A percentile compares a stretch with the other conserved stretches of the same genome.
Conservation (phyloP, 1,284 basidiomycete genomes). For the Ganoderma lucidum region DNA sequence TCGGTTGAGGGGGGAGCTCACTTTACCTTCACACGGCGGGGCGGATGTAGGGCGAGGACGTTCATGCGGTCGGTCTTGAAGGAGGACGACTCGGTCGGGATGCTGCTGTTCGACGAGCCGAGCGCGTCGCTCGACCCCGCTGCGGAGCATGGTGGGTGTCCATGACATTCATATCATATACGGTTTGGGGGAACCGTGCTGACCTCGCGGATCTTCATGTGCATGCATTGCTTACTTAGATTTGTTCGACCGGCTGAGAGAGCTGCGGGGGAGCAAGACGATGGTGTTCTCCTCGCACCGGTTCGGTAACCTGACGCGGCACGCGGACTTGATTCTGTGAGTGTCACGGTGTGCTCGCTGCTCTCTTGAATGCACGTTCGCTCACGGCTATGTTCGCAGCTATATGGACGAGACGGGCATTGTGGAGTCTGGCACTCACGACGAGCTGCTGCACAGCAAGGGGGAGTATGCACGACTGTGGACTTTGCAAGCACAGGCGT, state of each 20-base stretch:
- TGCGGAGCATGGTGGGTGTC: conserved; percentile 68
- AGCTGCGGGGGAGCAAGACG: conserved; percentile 63
- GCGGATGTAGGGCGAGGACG: conserved; percentile 63
- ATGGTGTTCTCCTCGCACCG: conserved; percentile 77
- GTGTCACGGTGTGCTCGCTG: conserved; percentile 15
- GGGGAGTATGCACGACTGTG: conserved; percentile 66
- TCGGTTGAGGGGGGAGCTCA: not conserved
- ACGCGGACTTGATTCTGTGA: conserved; percentile 71
- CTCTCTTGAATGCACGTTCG: not conserved
- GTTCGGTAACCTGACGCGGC: conserved; percentile 70
- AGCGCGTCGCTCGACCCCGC: conserved; percentile 77
- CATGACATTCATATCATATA: not conserved
- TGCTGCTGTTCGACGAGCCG: conserved; percentile 81
- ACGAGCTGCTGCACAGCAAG: conserved; percentile 49
- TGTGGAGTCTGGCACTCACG: conserved; percentile 61
- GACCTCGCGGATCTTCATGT: not conserved
- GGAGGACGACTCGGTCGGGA: conserved; percentile 58
- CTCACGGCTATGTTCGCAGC: conserved; percentile 42
- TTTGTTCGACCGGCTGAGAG: conserved; percentile 62
- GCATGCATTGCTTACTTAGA: conserved; percentile 45
- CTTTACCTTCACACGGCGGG: not conserved
- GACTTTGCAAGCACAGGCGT: conserved; percentile 62
- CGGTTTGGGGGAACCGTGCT: not conserved
- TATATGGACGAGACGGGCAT: conserved; percentile 66
- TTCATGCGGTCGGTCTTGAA: conserved; percentile 77